Conservation (phyloP, 208 protist species). For the Leishmania mexicana region DNA sequence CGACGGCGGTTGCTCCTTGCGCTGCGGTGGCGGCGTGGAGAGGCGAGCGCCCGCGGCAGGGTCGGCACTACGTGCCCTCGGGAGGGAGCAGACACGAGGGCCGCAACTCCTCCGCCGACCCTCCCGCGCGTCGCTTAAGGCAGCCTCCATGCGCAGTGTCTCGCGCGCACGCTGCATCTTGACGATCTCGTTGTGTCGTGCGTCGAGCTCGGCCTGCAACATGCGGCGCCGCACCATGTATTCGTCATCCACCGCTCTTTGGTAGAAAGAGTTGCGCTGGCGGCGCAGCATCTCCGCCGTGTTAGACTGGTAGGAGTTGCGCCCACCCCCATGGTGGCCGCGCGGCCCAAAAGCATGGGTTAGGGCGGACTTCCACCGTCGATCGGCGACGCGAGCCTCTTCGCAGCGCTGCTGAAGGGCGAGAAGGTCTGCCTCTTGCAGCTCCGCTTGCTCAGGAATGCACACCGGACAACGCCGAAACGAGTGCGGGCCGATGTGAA, state of each 20-base stretch:
- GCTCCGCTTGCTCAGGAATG: conserved; percentile 62
- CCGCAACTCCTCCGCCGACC: background rate
- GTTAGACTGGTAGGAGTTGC: conserved; percentile 40
- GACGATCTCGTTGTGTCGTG: conserved; percentile 45
- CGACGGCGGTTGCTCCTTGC: background rate
- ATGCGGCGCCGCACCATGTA: conserved; percentile 53
- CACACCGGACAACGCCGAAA: conserved; percentile 39
- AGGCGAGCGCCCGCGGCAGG: background rate
- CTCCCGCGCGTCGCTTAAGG: conserved; percentile 7
- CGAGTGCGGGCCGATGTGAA: background rate
- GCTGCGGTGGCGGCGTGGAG: background rate
- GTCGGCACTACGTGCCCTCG: conserved; percentile 4
- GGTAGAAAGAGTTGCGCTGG: conserved; percentile 46
- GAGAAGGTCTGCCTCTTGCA: conserved; percentile 60
- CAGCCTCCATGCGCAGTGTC: conserved; percentile 19
- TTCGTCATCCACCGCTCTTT: conserved; percentile 53
- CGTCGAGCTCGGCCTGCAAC: conserved; percentile 71
- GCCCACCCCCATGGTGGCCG: background rate
- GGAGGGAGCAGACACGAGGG: background rate
- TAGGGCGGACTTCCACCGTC: conserved; percentile 19
- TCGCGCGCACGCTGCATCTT: conserved; percentile 27
- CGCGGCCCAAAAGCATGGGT: conserved; percentile 15
- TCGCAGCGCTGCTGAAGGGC: conserved; percentile 58
- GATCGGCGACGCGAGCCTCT: conserved; percentile 38
- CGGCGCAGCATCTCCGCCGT: conserved; percentile 73